Base-by-base conservation (phyloP, 2,329 filamentous ascomycete genomes). In the Keithomyces neogunnii region DNA sequence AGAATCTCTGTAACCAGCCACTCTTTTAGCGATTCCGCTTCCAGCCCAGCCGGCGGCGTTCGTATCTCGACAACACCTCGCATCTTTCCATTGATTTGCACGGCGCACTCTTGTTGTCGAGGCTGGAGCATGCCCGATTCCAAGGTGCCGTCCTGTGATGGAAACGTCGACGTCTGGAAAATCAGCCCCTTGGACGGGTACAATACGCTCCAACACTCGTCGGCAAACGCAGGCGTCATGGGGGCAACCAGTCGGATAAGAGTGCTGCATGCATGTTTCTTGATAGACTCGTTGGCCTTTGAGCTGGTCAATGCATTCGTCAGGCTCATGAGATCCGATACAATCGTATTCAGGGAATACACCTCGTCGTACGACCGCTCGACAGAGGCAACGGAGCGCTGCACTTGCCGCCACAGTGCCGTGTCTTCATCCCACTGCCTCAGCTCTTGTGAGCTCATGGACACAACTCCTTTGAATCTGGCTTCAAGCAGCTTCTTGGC, bases 11-110 rank as follows among this genome's bases (percentile, higher is more conserved):
- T 69, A 2, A 85, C 69, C 45, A 91, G 71, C 77, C 82, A 89
- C 10, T 74, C 69, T 53, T 76, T 71, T 53, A 86, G 69, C 48
- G 65, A 69, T 3, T 74, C 67, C 9, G 65, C 70, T 30, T 64
- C 58, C 30, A 80, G 60, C 1, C 65, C 65, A 0, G 62, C 61
- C 3, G 75, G 66, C 43, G 75, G 71, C 31, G 74, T 73, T 1
- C 80, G 74, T 29, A 93, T 81, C 2, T 83, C 73, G n/a, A 85
- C 76, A 1, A 80, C 80, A 55, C 85, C 85, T 38, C 81, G 82
- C 56, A 88, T 67, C 66, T 86, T 90, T n/a, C 89, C 89, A 62
- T 95, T 89, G 55, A 95, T 69, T 61, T 90, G 86, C 13, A 95
- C 82, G 0, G 85, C 85, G 56, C 82, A 86, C 3, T 65, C 70